phyloP scores from a whole-genome alignment of 1,284 basidiomycete genomes.

The Fomitopsis schrenkii region DNA sequence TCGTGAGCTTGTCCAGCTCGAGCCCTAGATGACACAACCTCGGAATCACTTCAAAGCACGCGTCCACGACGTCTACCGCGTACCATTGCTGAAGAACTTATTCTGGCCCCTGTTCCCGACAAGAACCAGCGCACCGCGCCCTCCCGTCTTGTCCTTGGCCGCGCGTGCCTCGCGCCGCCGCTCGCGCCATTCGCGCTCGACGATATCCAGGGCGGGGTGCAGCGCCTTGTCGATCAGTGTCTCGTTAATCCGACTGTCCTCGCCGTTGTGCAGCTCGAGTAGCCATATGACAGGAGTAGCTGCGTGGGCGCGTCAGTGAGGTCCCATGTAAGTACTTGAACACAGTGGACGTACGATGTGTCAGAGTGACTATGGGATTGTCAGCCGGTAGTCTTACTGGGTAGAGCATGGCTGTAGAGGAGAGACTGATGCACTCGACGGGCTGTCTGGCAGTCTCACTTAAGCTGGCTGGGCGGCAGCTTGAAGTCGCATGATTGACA shows the following conservation, averaged over 20 bases:
- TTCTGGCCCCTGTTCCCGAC: conserved; percentile 70
- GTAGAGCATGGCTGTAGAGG: conserved; percentile 32
- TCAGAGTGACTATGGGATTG: conserved; percentile 56
- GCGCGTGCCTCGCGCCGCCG: conserved; percentile 42
- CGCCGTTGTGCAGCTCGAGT: conserved; percentile 73
- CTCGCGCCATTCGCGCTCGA: conserved; percentile 77
- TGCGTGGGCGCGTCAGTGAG: conserved; percentile 21
- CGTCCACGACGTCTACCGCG: conserved; percentile 3
- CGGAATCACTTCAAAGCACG: conserved; percentile 6
- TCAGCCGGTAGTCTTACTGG: conserved; percentile 44
- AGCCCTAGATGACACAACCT: conserved; percentile 44
- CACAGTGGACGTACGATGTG: conserved; percentile 47
- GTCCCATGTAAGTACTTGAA: not conserved
- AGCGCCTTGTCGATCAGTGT: conserved; percentile 59
- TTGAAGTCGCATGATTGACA: no score
- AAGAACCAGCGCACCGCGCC: conserved; percentile 70
- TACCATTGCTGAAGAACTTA: conserved; percentile 90
- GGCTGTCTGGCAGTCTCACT: no score
- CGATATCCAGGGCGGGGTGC: conserved; percentile 69
- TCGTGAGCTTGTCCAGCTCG: conserved; percentile 60
- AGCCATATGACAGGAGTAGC: conserved; percentile 65
- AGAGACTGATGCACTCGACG: not conserved
- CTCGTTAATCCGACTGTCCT: conserved; percentile 70
- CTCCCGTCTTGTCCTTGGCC: conserved; percentile 32
- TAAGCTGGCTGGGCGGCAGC: no score